phyloP scores from a whole-genome alignment of 139 green algal species.

The Micractinium conductrix region DNA sequence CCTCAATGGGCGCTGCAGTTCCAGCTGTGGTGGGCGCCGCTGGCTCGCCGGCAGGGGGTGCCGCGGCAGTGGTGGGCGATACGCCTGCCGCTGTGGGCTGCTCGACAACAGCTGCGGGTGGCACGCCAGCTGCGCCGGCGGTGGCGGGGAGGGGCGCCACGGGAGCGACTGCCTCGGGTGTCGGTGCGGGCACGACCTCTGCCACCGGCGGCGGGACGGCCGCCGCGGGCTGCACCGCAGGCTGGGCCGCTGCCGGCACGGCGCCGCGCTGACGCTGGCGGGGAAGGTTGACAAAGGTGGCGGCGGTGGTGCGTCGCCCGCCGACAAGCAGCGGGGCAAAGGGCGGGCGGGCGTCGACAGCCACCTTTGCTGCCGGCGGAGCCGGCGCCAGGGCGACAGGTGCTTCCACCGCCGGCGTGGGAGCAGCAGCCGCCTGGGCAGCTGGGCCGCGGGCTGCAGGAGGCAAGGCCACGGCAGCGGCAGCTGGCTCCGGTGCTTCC shows the following conservation, averaged over 20 bases:
- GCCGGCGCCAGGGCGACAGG: neutral
- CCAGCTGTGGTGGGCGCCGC: too few relatives aligned
- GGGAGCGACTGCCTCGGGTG: neutral
- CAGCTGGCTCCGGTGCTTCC: too few relatives aligned
- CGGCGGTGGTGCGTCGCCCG: neutral
- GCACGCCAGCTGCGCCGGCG: too few relatives aligned
- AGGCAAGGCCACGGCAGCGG: neutral
- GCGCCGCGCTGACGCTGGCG: slow-evolving; percentile 9
- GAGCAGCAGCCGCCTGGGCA: neutral
- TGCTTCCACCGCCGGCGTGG: neutral
- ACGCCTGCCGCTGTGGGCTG: too few relatives aligned
- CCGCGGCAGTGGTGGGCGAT: too few relatives aligned
- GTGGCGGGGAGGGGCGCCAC: too few relatives aligned
- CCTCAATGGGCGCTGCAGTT: too few relatives aligned
- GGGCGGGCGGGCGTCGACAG: neutral
- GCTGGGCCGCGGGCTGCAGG: neutral
- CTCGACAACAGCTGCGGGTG: too few relatives aligned
- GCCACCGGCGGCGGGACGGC: slow-evolving; percentile 20
- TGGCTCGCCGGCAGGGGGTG: too few relatives aligned
- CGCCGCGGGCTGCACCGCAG: slow-evolving; percentile 57
- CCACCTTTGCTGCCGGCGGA: neutral
- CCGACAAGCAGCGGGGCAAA: neutral
- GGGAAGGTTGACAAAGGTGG: slow-evolving; percentile 8
- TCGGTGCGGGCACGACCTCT: neutral
- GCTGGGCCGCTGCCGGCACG: slow-evolving; percentile 50